Conservation (phyloP, 2,329 filamentous ascomycete species). For the Venturia carpophila region DNA sequence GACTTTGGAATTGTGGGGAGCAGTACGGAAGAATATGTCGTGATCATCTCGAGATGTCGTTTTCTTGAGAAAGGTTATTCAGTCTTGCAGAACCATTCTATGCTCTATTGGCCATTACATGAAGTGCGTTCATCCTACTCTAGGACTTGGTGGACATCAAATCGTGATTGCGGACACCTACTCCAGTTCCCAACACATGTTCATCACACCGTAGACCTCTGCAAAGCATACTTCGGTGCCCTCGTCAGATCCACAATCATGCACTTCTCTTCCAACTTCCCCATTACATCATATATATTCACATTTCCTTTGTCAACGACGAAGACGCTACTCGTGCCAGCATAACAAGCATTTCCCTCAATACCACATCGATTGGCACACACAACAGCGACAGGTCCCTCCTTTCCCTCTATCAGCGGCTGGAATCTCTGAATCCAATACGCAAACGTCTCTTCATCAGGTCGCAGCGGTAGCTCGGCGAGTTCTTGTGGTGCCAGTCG, state of each 20-base stretch:
- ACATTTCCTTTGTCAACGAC: constrained; percentile 59
- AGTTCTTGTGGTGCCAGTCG: constrained; percentile 42
- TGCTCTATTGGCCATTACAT: background rate
- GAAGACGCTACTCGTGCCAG: constrained; percentile 65
- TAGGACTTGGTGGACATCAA: background rate
- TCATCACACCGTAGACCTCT: background rate
- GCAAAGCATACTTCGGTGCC: constrained; percentile 22
- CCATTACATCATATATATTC: constrained; percentile 60
- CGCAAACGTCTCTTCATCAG: constrained; percentile 63
- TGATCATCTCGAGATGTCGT: background rate
- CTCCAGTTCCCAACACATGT: background rate
- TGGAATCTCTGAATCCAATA: constrained; percentile 70
- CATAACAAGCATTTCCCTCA: constrained; percentile 60
- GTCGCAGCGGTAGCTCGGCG: constrained; percentile 42
- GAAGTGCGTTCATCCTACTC: background rate
- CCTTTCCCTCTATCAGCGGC: constrained; percentile 40
- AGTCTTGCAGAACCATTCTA: no score
- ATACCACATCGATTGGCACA: constrained; percentile 63
- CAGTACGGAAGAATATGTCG: background rate
- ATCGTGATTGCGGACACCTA: no score
- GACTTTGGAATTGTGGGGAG: background rate
- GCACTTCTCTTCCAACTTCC: constrained; percentile 61
- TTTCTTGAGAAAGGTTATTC: background rate
- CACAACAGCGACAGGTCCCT: constrained; percentile 58
- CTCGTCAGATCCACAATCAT: constrained; percentile 58